Evolutionary conservation across 345 rosid species (phyloP).

Genomic region (Citrus sp.): DNA sequence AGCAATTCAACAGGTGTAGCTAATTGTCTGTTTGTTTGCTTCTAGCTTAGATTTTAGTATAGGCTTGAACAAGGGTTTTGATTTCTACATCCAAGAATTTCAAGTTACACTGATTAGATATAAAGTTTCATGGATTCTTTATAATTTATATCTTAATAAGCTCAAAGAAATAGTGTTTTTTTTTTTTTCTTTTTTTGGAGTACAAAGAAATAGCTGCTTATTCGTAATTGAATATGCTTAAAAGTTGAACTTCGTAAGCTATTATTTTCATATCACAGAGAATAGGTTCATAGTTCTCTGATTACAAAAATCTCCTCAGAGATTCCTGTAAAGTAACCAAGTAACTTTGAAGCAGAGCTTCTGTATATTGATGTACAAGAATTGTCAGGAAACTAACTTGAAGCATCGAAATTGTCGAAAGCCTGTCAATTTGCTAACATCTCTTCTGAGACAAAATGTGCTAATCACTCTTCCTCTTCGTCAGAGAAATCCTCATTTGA

Average conservation of each 20-base stretch:
- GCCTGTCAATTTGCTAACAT: not conserved
- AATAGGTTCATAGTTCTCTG: not conserved
- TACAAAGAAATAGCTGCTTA: not conserved
- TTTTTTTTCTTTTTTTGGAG: too few relatives aligned
- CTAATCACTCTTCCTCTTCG: constrained; percentile 3
- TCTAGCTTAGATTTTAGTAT: not conserved
- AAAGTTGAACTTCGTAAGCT: not conserved
- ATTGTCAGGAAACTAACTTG: not conserved
- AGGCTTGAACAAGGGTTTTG: not conserved
- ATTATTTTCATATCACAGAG: not conserved
- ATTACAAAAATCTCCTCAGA: not conserved
- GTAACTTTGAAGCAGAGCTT: not conserved
- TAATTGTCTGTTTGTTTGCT: not conserved
- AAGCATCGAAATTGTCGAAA: not conserved
- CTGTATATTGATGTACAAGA: not conserved
- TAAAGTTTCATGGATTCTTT: not conserved
- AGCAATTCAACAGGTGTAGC: constrained; percentile 8
- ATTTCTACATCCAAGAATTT: not conserved
- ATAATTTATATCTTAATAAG: not conserved
- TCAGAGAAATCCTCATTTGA: constrained; percentile 3
- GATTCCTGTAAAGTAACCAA: not conserved
- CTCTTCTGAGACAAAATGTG: not conserved
- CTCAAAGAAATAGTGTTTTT: not conserved
- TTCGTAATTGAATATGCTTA: not conserved
- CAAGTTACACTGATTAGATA: not conserved